phyloP scores from a whole-genome alignment of 2,329 filamentous ascomycete species.

The Cladosporium phlei region DNA sequence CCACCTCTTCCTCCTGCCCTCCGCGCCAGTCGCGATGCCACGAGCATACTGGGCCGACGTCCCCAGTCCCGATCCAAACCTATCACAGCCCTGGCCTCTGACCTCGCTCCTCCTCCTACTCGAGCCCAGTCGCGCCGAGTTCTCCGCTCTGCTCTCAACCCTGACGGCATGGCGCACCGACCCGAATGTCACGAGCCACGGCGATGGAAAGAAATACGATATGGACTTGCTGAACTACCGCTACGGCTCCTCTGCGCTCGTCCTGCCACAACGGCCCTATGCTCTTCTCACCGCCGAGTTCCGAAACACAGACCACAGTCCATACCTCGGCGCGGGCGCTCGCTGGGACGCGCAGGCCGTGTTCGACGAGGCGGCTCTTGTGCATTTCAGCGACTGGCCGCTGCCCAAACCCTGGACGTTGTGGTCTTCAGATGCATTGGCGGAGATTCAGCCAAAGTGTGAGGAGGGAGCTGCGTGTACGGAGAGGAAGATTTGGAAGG shows the following conservation, averaged over 20 bases:
- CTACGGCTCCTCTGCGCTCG: constrained; percentile 53
- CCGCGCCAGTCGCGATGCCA: constrained; percentile 59
- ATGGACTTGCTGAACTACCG: constrained; percentile 62
- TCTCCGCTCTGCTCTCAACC: constrained; percentile 37
- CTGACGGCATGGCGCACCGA: constrained; percentile 32
- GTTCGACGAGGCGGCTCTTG: constrained; percentile 56
- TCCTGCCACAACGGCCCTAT: constrained; percentile 60
- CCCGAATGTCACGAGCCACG: constrained; percentile 37
- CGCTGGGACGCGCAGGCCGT: constrained; percentile 54
- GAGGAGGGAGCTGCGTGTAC: constrained; percentile 21
- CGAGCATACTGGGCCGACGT: constrained; percentile 59
- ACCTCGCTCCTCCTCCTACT: constrained; percentile 61
- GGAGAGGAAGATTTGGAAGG: constrained; percentile 42
- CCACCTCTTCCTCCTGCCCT: constrained; percentile 63
- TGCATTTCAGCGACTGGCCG: constrained; percentile 68
- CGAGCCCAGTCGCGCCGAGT: constrained; percentile 53
- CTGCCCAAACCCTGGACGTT: constrained; percentile 59
- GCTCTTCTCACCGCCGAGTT: constrained; percentile 59
- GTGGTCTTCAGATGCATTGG: constrained; percentile 38
- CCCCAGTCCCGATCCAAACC: constrained; percentile 1
- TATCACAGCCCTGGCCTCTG: constrained; percentile 40
- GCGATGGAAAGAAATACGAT: constrained; percentile 38
- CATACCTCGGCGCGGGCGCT: constrained; percentile 43
- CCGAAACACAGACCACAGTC: constrained; percentile 45
- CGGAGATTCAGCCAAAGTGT: constrained; percentile 44